These are phyloP conservation scores for Beauveria pseudobassiana DNA, from an alignment of 2,329 filamentous ascomycete genomes.

Conservation along the genomic window DNA sequence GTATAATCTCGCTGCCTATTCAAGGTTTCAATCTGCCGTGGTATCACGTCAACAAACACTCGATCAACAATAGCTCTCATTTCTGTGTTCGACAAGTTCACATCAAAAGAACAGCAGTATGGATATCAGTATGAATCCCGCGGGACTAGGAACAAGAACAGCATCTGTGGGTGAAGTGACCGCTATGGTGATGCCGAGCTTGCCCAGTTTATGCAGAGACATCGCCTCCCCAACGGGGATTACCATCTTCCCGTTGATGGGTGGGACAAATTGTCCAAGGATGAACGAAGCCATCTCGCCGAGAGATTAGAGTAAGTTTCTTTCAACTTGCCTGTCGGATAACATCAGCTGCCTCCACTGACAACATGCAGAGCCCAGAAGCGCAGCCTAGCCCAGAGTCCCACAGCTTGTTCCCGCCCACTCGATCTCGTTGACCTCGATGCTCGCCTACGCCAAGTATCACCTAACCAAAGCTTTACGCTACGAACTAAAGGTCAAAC, in stretches of 20 bases:
- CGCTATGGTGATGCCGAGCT: background rate
- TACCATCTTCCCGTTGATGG: background rate
- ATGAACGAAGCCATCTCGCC: background rate
- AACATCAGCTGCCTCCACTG: background rate
- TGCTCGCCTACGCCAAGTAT: slow-evolving; percentile 13
- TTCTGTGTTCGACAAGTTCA: background rate
- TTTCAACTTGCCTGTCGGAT: too few relatives aligned
- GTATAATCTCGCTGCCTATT: too few relatives aligned
- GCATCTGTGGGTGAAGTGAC: background rate
- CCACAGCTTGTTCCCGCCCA: slow-evolving; percentile 4
- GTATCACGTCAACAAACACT: background rate
- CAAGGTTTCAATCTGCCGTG: background rate
- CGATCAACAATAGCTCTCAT: background rate
- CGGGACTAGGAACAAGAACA: too few relatives aligned
- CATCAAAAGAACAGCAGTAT: background rate
- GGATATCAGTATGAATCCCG: background rate
- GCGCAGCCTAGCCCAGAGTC: background rate
- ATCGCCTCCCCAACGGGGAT: background rate
- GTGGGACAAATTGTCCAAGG: background rate
- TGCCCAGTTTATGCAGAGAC: background rate
- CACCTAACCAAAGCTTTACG: background rate
- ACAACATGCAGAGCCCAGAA: background rate
- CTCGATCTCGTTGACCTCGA: slow-evolving; percentile 18
- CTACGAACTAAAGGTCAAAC: background rate
- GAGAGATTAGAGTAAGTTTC: background rate